Conservation (phyloP, 441 rosid species). For the Macaranga tanarius region DNA sequence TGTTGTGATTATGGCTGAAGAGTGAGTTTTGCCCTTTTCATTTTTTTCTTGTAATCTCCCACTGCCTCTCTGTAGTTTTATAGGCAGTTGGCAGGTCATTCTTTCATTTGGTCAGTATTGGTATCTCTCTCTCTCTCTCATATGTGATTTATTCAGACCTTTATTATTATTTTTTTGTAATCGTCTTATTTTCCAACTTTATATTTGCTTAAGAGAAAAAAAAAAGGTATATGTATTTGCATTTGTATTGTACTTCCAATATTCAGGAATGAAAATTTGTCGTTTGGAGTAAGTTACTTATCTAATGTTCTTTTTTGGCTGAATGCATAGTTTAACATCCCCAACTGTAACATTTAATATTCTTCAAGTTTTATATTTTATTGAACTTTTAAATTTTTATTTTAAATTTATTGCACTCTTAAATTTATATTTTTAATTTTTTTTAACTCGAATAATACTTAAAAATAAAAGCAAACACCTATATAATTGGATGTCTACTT, state of each 20-base stretch:
- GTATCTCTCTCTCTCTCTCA: too few species aligned
- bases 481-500: too few species aligned
- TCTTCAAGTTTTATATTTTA: too few species aligned
- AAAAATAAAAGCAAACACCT: too few species aligned
- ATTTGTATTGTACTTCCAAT: conserved; percentile 17
- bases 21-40: conserved; percentile 35
- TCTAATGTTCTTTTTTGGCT: neutral
- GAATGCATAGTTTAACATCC: neutral
- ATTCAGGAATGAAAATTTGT: conserved; percentile 26
- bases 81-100: conserved; percentile 31
- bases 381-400: neutral
- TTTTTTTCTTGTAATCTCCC: conserved; percentile 18
- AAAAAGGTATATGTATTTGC: conserved; percentile 26
- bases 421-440: too few species aligned
- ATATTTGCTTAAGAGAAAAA: conserved; percentile 14
- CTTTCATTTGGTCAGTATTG: conserved; percentile 26
- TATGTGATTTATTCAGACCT: conserved; percentile 18
- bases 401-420: too few species aligned
- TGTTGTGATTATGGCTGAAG: conserved; percentile 46
- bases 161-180: too few species aligned
- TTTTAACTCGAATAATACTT: too few species aligned
- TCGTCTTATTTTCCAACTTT: neutral
- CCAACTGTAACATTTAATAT: neutral
- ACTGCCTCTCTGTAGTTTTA: conserved; percentile 36
- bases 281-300: conserved; percentile 10